Evolutionary conservation across 495 filamentous ascomycete species (phyloP).

Genomic region (Penicillium mononematosum): DNA sequence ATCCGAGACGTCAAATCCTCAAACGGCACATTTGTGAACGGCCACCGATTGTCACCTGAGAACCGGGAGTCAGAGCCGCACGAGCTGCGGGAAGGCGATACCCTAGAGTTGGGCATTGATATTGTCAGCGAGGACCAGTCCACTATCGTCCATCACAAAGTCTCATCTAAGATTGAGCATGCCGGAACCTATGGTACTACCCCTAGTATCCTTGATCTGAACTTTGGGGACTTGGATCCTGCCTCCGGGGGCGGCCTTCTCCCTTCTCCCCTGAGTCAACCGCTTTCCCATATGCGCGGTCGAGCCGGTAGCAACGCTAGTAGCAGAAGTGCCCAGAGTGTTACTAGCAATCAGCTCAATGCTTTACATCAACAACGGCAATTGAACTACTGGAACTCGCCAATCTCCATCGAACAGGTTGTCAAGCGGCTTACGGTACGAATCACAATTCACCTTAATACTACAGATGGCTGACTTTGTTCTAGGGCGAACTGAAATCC

Average conservation of each 20-base stretch:
- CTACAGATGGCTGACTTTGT: constrained; percentile 18
- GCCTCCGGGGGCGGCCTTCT: constrained; percentile 66
- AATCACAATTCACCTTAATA: constrained; percentile 11
- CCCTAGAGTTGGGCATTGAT: constrained; percentile 92
- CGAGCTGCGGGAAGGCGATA: constrained; percentile 81
- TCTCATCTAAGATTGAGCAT: constrained; percentile 92
- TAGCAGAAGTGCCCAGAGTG: constrained; percentile 54
- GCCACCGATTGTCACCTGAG: constrained; percentile 82
- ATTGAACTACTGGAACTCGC: constrained; percentile 79
- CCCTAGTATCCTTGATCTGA: constrained; percentile 78
- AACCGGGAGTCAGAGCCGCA: constrained; percentile 94
- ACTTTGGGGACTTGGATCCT: constrained; percentile 83
- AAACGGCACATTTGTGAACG: constrained; percentile 97
- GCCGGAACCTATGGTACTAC: constrained; percentile 70
- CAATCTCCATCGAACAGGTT: constrained; percentile 90
- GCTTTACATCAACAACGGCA: constrained; percentile 62
- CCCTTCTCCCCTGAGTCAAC: constrained; percentile 56
- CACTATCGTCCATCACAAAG: constrained; percentile 96
- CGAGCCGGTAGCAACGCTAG: constrained; percentile 69
- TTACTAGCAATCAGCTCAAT: constrained; percentile 57
- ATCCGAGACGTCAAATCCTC: constrained; percentile 98
- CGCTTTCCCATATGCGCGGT: constrained; percentile 61
- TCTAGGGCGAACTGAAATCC: constrained; percentile 78
- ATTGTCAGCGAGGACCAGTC: constrained; percentile 98
- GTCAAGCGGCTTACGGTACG: constrained; percentile 91